phyloP scores from a whole-genome alignment of 495 filamentous ascomycete genomes.

The Achaetomiella virescens region DNA sequence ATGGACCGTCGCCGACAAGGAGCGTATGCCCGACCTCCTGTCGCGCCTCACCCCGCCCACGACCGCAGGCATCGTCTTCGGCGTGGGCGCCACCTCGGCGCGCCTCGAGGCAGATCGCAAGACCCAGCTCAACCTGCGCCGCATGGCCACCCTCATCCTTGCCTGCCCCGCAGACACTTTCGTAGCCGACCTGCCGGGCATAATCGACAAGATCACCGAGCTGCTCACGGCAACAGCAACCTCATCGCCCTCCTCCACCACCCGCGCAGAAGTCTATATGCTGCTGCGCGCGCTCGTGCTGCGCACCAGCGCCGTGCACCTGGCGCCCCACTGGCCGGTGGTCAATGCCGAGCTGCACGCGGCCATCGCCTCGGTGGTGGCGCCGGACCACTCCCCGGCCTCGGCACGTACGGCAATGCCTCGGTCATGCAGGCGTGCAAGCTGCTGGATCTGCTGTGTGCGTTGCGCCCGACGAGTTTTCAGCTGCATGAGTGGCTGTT shows the following conservation, averaged over 20 bases:
- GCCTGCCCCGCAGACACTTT: slow-evolving; percentile 71
- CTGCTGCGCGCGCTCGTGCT: slow-evolving; percentile 75
- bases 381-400: slow-evolving; percentile 52
- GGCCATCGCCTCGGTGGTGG: slow-evolving; percentile 70
- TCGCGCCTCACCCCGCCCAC: slow-evolving; percentile 74
- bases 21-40: slow-evolving; percentile 75
- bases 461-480: slow-evolving; percentile 89
- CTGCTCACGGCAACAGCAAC: slow-evolving; percentile 77
- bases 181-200: slow-evolving; percentile 60
- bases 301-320: slow-evolving; percentile 65
- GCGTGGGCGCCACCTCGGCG: slow-evolving; percentile 92
- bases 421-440: slow-evolving; percentile 86
- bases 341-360: slow-evolving; percentile 81
- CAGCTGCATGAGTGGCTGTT: slow-evolving; percentile 95
- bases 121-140: slow-evolving; percentile 82
- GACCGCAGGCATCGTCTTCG: slow-evolving; percentile 96
- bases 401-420: slow-evolving; percentile 64
- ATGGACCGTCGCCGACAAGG: slow-evolving; percentile 79
- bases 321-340: slow-evolving; percentile 82
- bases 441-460: slow-evolving; percentile 79
- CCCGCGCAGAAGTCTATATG: slow-evolving; percentile 84
- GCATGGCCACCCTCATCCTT: slow-evolving; percentile 70
- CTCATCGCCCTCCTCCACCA: slow-evolving; percentile 86
- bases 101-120: slow-evolving; percentile 88
- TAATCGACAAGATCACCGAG: slow-evolving; percentile 82